A percentile compares a stretch with the other conserved stretches of the same genome.
These are phyloP conservation scores for Piper longum DNA, from an alignment of 164 flowering plant genomes.

Conservation along the genomic window DNA sequence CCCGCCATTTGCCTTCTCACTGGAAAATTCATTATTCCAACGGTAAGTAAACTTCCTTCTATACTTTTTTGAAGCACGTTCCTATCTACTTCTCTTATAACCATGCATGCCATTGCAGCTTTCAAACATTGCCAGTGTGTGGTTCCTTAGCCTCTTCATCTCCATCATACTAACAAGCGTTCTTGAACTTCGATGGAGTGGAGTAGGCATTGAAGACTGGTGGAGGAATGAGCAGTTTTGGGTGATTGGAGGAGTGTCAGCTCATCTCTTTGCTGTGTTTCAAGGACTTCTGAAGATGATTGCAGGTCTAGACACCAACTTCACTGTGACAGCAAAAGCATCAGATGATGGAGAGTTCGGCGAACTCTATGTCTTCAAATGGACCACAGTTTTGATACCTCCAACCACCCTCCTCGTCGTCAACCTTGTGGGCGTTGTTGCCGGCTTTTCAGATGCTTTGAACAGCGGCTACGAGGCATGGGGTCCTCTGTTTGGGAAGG, in stretches of 20 bases:
- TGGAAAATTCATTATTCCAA: conserved; percentile 94
- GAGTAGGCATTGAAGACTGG: conserved; percentile 75
- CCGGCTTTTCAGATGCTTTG: conserved; percentile 87
- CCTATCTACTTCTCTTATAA: not conserved
- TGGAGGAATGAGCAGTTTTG: conserved; percentile 98
- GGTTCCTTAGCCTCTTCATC: conserved; percentile 80
- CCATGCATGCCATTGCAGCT: conserved; percentile 34
- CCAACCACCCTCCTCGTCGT: conserved; percentile 82
- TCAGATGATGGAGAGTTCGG: conserved; percentile 79
- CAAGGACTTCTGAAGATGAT: conserved; percentile 85
- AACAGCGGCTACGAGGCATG: conserved; percentile 88
- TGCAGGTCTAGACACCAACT: conserved; percentile 89
- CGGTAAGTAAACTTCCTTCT: conserved; percentile 37
- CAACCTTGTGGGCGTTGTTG: conserved; percentile 84
- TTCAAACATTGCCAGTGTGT: conserved; percentile 67
- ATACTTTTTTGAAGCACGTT: not conserved
- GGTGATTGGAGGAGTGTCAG: conserved; percentile 98
- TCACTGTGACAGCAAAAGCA: conserved; percentile 83
- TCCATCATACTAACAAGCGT: conserved; percentile 85
- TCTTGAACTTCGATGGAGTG: conserved; percentile 93
- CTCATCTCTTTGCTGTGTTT: conserved; percentile 95
- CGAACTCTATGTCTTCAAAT: conserved; percentile 74
- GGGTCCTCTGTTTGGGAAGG: conserved; percentile 94
- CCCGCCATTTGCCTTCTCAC: conserved; percentile 97
- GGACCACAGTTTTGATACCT: conserved; percentile 90